Percentiles rank a stretch among this genome's conserved stretches.
These are phyloP conservation scores for Geosmithia morbida DNA, from an alignment of 2,329 filamentous ascomycete genomes.

Conservation along the genomic window DNA sequence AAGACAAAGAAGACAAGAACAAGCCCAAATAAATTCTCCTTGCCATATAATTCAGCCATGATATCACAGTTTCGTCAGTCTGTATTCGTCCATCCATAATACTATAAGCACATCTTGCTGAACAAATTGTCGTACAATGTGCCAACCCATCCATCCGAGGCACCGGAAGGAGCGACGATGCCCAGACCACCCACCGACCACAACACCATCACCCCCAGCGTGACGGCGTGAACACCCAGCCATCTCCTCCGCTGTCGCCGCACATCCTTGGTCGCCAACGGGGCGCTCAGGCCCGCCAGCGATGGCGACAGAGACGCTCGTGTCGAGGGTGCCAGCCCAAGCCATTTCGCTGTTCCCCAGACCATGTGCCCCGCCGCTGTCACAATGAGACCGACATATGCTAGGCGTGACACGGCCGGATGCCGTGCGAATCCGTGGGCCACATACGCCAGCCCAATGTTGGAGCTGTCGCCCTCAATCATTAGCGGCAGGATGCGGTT, in stretches of 20 bases:
- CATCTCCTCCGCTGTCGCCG: slow-evolving; percentile 46
- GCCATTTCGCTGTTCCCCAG: slow-evolving; percentile 77
- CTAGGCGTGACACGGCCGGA: slow-evolving; percentile 47
- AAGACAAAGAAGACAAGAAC: too few relatives aligned
- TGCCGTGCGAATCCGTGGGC: slow-evolving; percentile 71
- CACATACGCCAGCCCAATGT: slow-evolving; percentile 72
- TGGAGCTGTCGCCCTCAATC: slow-evolving; percentile 73
- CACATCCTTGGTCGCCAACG: slow-evolving; percentile 31
- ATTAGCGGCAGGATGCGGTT: slow-evolving; percentile 64
- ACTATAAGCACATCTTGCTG: slow-evolving; percentile 13
- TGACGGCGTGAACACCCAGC: slow-evolving; percentile 55
- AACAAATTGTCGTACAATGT: slow-evolving; percentile 62
- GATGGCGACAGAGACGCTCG: slow-evolving; percentile 23
- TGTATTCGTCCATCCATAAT: too few relatives aligned
- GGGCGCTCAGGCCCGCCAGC: too few relatives aligned
- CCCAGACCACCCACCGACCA: slow-evolving; percentile 77
- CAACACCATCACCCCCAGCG: slow-evolving; percentile 40
- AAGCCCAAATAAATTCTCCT: too few relatives aligned
- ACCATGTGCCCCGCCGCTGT: slow-evolving; percentile 64
- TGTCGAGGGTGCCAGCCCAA: slow-evolving; percentile 46
- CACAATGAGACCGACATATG: slow-evolving; percentile 54
- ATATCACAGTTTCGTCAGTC: too few relatives aligned
- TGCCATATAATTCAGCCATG: too few relatives aligned
- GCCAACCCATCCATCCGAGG: slow-evolving; percentile 63
- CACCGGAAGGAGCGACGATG: slow-evolving; percentile 58